Evolutionary conservation across 805 yeast genomes (phyloP).

Genomic region (Kuraishia piskuri): DNA sequence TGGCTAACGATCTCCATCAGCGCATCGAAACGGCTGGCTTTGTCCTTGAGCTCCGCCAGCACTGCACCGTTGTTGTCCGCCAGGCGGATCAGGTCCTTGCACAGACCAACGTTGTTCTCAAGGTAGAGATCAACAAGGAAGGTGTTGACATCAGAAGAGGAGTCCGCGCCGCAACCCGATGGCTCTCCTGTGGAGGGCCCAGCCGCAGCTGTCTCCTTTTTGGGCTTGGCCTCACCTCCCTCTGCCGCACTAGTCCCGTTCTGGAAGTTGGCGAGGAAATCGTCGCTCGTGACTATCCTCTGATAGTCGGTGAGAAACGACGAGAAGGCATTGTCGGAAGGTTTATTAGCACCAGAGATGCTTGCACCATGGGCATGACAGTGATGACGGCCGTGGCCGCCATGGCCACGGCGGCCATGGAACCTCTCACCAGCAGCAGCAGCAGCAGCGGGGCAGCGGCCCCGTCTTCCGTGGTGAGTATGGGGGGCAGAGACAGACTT

Average conservation of each 20-base stretch:
- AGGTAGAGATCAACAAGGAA: not conserved
- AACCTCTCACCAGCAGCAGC: not conserved
- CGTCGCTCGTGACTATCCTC: not conserved
- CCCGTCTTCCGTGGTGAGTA: not conserved
- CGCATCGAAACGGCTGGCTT: slow-evolving; percentile 1
- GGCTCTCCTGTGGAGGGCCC: not conserved
- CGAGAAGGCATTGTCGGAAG: not conserved
- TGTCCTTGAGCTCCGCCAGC: slow-evolving; percentile 2
- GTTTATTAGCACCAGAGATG: not conserved
- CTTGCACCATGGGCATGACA: not conserved
- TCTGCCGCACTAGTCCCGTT: not conserved
- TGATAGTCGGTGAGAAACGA: not conserved
- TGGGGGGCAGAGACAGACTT: slow-evolving; percentile 1
- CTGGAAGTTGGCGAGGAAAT: not conserved
- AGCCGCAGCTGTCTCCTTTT: not conserved
- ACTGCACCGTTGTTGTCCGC: slow-evolving; percentile 1
- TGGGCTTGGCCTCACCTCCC: not conserved
- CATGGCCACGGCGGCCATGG: not conserved
- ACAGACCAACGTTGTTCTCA: slow-evolving; percentile 1
- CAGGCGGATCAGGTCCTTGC: slow-evolving; percentile 1
- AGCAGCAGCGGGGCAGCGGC: not conserved
- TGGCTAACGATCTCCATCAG: slow-evolving; percentile 1
- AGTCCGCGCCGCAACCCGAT: not conserved
- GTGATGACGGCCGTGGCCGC: not conserved
- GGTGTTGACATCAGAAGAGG: slow-evolving; percentile 1